phyloP scores from a whole-genome alignment of 495 filamentous ascomycete species.

The Venustampulla echinocandica region DNA sequence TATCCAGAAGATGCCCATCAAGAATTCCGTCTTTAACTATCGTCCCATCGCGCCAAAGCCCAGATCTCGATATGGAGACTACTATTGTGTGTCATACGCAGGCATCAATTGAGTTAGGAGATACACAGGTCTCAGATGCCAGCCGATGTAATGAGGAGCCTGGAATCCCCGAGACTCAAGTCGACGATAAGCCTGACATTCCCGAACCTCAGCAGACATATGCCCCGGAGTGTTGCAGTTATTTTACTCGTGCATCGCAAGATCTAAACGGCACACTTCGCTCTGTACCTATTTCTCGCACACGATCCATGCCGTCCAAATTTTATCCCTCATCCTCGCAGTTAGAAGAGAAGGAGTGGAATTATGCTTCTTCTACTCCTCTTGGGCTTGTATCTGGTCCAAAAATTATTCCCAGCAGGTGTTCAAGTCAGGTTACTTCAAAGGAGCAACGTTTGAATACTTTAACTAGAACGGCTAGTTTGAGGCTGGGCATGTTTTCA shows the following conservation, averaged over 20 bases:
- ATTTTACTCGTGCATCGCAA: conserved; percentile 12
- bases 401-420: not conserved
- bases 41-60: not conserved
- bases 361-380: not conserved
- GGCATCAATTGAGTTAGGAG: not conserved
- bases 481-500: conserved; percentile 1
- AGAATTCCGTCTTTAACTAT: not conserved
- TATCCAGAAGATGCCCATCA: not conserved
- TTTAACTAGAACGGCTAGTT: conserved; percentile 10
- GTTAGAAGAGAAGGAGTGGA: not conserved
- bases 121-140: not conserved
- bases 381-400: not conserved
- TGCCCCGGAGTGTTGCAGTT: not conserved
- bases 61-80: not conserved
- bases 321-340: not conserved
- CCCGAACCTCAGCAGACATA: not conserved
- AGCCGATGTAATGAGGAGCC: not conserved
- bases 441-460: conserved; percentile 1
- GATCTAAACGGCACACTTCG: not conserved
- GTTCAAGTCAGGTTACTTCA: not conserved
- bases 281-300: not conserved
- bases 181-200: not conserved
- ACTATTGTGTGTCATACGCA: not conserved
- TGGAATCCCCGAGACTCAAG: conserved; percentile 8
- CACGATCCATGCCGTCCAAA: conserved; percentile 5